phyloP scores from a whole-genome alignment of 176 grass and related monocot genomes.

The Triticum turgidum region DNA sequence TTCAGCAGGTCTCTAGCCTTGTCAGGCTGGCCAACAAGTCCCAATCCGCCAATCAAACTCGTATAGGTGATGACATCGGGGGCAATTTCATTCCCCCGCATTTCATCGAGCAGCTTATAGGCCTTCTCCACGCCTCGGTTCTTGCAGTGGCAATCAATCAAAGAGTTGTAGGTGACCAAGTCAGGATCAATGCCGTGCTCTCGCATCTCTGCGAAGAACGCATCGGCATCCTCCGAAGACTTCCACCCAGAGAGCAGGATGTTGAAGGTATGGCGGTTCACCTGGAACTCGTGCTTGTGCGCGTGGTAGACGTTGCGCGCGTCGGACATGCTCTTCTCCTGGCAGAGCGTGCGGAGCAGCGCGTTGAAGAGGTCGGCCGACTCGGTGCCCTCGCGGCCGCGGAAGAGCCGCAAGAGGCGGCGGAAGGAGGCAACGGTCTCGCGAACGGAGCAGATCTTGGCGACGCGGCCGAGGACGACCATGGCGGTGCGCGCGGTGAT shows the following conservation, averaged over 20 bases:
- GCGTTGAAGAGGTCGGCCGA: slow-evolving; percentile 63
- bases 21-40: slow-evolving; percentile 81
- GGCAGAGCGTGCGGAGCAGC: slow-evolving; percentile 78
- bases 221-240: slow-evolving; percentile 75
- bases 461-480: slow-evolving; percentile 76
- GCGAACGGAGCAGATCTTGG: slow-evolving; percentile 81
- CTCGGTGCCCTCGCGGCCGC: slow-evolving; percentile 37
- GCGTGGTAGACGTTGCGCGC: slow-evolving; percentile 82
- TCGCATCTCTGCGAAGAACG: slow-evolving; percentile 71
- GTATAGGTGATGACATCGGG: slow-evolving; percentile 85
- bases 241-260: slow-evolving; percentile 91
- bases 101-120: slow-evolving; percentile 75
- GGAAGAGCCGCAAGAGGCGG: slow-evolving; percentile 53
- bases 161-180: slow-evolving; percentile 76
- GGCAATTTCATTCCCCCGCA: slow-evolving; percentile 56
- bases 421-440: slow-evolving; percentile 73
- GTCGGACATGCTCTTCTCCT: slow-evolving; percentile 94
- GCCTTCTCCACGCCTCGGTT: slow-evolving; percentile 59
- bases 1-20: slow-evolving; percentile 68
- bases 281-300: slow-evolving; percentile 80
- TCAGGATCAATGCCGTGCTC: slow-evolving; percentile 68
- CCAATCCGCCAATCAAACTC: slow-evolving; percentile 74
- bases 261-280: slow-evolving; percentile 79
- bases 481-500: slow-evolving; percentile 66
- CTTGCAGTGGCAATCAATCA: slow-evolving; percentile 91